Percentiles rank a stretch among this genome's conserved stretches.
Evolutionary conservation across 345 rosid genomes (phyloP).

Genomic region (Schrenkiella parvula): DNA sequence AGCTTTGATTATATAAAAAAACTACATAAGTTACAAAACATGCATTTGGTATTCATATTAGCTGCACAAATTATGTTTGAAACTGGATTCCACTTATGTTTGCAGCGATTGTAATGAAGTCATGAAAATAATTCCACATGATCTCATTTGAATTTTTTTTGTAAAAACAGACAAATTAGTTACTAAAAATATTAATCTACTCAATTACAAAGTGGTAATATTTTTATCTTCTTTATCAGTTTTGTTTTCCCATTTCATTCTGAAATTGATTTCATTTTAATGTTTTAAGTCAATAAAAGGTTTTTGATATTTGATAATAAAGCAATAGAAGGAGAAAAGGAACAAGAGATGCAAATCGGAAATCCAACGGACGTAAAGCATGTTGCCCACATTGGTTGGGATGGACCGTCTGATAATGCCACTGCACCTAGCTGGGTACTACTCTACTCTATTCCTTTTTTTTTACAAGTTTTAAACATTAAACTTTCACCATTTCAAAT

Average conservation of each 20-base stretch:
- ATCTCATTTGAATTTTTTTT: not conserved
- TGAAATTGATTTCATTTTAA: no score
- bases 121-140: not conserved
- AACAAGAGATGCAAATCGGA: slow-evolving; percentile 74
- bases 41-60: not conserved
- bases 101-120: not conserved
- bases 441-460: not conserved
- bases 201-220: no score
- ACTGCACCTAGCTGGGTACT: slow-evolving; percentile 18
- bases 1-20: no score
- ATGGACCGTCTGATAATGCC: slow-evolving; percentile 33
- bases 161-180: not conserved
- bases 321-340: slow-evolving; percentile 63
- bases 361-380: slow-evolving; percentile 89
- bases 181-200: not conserved
- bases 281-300: not conserved
- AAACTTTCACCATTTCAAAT: not conserved
- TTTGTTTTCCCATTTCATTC: no score
- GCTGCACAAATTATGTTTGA: not conserved
- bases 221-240: no score
- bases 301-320: no score
- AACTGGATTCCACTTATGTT: not conserved
- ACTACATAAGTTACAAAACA: no score
- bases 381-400: slow-evolving; percentile 94
- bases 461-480: not conserved